Base-by-base conservation (phyloP, 148 eudicot genomes). In the Pharnaceum exiguum region DNA sequence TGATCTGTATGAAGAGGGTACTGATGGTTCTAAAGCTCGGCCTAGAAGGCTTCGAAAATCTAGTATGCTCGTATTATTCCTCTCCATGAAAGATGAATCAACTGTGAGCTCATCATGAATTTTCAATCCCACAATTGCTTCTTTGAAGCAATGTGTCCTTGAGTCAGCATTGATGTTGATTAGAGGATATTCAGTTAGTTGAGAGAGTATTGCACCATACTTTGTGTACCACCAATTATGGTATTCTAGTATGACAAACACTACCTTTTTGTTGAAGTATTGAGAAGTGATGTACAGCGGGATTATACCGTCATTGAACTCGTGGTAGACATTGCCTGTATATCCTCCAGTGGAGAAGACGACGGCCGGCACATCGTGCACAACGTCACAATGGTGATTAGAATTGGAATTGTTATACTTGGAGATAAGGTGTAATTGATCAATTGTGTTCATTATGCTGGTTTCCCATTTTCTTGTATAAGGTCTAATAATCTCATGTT, bases 271-370 rank as follows among this genome's bases (percentile, higher is more conserved):
- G 65, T 85, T 85, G 23, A 73, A 78, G 8, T 66, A 76, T 22
- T 78, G 90, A 10, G 96, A 81, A 27, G 98, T 87, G 13, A 91
- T 91, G 79, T 75, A 91, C 17, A 91, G 57, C 25, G 98, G 98
- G 64, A 88, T 25, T 17, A 91, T 68, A 6, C 96, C 98, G 36
- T 87, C 98, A 23, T 87, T 91, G 74, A 91, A 87, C 37, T 87
- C 98, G 48, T 91, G 98, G 71, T 85, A 91, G 5, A 81, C 75
- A 18, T 91, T 91, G 28, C 98, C 98, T 1, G 96, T 91, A 31
- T 82, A 91, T 2, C 98, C 98, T 30, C 90, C 94, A 0, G 96
- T 85, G 5, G 98, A 91, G 80, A 91, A 91, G 79, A 91, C 80
- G 49, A 91, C 73, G 3, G 94, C 96, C 3, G 98, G 96, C 27